Evolutionary conservation across 1,284 basidiomycete species (phyloP), one percentile per base, ranked within the genome.

Genomic region (Rhodofomes roseus): DNA sequence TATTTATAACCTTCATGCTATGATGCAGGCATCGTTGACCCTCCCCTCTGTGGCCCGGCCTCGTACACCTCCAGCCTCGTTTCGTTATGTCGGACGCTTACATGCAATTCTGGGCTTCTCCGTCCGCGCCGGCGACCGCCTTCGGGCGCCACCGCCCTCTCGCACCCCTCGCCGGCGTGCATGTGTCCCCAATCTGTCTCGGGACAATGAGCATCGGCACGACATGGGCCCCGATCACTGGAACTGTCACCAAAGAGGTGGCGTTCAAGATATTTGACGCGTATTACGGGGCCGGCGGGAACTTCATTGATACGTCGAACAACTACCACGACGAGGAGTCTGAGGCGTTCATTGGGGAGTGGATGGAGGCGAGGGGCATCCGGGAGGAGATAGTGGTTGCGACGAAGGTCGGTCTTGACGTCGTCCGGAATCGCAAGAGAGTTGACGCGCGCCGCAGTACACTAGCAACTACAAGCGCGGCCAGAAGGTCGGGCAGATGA

Each of bases 131-230:
- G 4, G 12, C 40, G 31, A 63, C 62, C 36, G 55, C 55, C 36
- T 57, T 63, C 16, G 62, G 57, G 2, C 60, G 60, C 1, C 59
- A 63, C 54, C 62, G 62, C 46, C 54, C 48, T 31, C 60, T 63
- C 27, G 54, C 60, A 2, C 62, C 62, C 12, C 51, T 58, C 40
- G 62, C 58, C 4, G 61, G 63, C n/a, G 41, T 79, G 52, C 68
- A 73, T 58, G 80, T 82, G 39, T 80, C 78, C 1, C 80, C 80
- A 0, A 68, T 82, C 11, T 73, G 71, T 58, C 70, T 82, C 11
- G 84, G 83, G 16, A 81, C 71, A 0, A 79, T 81, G 79, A 80
- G 71, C 66, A 74, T 84, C 44, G 82, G 70, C 62, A 43, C 0
- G 5, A 46, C 14, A 69, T 67, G 18, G 69, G 68, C 1, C 65